phyloP scores from a whole-genome alignment of 2,329 filamentous ascomycete species.

The Penicillium sp. region DNA sequence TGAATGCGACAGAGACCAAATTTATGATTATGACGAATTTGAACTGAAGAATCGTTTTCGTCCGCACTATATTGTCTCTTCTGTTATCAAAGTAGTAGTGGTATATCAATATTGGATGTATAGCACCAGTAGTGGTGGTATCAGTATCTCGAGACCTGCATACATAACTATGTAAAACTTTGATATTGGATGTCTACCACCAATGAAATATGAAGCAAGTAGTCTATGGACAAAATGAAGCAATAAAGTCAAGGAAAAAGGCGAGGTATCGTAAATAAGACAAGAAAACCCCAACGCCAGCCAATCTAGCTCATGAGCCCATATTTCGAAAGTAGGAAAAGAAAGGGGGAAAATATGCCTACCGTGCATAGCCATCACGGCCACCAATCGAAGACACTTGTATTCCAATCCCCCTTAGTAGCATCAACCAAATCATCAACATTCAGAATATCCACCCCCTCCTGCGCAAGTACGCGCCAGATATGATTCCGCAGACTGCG shows the following conservation, averaged over 20 bases:
- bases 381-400: conserved; percentile 36
- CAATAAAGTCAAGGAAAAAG: background rate
- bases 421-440: conserved; percentile 57
- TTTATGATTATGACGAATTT: background rate
- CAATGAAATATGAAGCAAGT: background rate
- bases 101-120: background rate
- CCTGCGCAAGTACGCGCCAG: conserved; percentile 53
- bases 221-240: conserved; percentile 6
- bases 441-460: conserved; percentile 58
- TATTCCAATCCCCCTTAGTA: conserved; percentile 49
- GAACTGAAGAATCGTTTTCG: background rate
- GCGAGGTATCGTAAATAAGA: conserved; percentile 3
- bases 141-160: background rate
- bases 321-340: background rate
- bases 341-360: background rate
- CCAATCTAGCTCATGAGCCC: background rate
- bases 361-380: conserved; percentile 12
- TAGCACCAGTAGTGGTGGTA: background rate
- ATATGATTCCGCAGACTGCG: conserved; percentile 52
- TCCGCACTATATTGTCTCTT: no score
- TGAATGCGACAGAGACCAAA: background rate
- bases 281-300: background rate
- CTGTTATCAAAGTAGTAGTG: background rate
- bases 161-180: background rate
- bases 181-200: conserved; percentile 1